Evolutionary conservation across 2,329 filamentous ascomycete species (phyloP), one percentile per base, ranked within the genome.

Genomic region (Myriosclerotinia curreyana): DNA sequence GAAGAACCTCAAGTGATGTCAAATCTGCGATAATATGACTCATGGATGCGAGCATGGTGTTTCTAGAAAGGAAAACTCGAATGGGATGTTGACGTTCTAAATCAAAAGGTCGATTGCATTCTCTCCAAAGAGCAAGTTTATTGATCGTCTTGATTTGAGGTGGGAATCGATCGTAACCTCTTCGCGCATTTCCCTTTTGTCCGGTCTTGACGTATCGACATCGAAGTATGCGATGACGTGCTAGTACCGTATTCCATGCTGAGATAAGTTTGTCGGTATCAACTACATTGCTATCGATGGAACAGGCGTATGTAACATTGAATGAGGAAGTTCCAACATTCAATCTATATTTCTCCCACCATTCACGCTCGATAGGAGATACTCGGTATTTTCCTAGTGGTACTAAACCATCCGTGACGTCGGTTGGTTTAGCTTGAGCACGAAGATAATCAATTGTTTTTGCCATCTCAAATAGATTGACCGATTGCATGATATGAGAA

Each of bases 1-100:
- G 65, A 2, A 77, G 52, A 15, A 70, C 62, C 9, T 66, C 44
- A 0, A 77, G 64, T 3, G 75, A 67, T 5, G 74, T 76, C 6
- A 72, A 67, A 64, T 77, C 75, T 59, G 70, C 71, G 12, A 77
- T 70, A 54, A 77, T 76, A 61, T 77, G 75, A 38, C 70, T 72
- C 51, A 70, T 59, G 2, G 71, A 62, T 22, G 73, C 66, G 5
- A 75, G 42, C 3, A 77, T 55, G 1, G 63, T 52, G 9, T 67
- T 55, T 22, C 49, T 36, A 1, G 72, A 69, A 12, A 76, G 62
- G 17, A 71, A 34, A 9, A 75, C 71, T 20, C 73, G 70, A 50
- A 76, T 69, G 1, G 69, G 70, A 31, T 69, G 52, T 8, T 66
- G 66, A 1, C 60, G 34, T 22, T 53, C 51, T 11, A 76, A 62